Base-by-base conservation (phyloP, 1,284 basidiomycete genomes). In the Xerocomus cyaneibrunnescens region DNA sequence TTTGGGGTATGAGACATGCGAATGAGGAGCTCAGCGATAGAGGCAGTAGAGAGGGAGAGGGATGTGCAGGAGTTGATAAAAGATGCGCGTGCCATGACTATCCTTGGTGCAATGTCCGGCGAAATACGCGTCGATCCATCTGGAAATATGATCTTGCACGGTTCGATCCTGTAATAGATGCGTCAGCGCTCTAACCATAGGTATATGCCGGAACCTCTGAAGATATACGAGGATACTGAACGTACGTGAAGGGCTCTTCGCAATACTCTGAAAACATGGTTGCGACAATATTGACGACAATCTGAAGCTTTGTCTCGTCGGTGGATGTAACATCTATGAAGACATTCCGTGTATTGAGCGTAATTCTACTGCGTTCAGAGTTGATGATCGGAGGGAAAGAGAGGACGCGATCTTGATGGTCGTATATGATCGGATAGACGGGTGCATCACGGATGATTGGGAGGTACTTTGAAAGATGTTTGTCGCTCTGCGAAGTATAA, bases 361-460 rank as follows among this genome's bases (percentile, higher is more conserved):
- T 92, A 65, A 99, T 99, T 77, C 98, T 99, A 68, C 93, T 97
- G 73, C 94, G 91, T 57, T 97, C 87, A 7, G 94, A 96, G 75
- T 98, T 98, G 75, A 98, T 97, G 71, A 99, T 98, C 3, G 97
- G 97, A 25, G 97, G 97, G 88, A 99, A 94, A 12, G 94, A 97
- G 17, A 97, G 79, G 2, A 99, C 96, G 30, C 77, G 83, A 66
- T 92, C 87, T 52, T 89, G 78, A 19, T 83, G 76, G 71, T 98
- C 96, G 73, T 98, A 98, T 69, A 99, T 97, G 73, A 99, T 91
- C 21, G 97, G 97, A 73, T 98, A 99, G 37, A 96, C 93, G 7
- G 96, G 93, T 10, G 92, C 92, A 67, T 98, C 93, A 23, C 87
- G 84, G 68, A 99, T 95, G 70, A 99, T 97, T 60, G 79, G 91